Base-by-base conservation (phyloP, 2,329 filamentous ascomycete species). In the Fusarium neocosmosporiellum region DNA sequence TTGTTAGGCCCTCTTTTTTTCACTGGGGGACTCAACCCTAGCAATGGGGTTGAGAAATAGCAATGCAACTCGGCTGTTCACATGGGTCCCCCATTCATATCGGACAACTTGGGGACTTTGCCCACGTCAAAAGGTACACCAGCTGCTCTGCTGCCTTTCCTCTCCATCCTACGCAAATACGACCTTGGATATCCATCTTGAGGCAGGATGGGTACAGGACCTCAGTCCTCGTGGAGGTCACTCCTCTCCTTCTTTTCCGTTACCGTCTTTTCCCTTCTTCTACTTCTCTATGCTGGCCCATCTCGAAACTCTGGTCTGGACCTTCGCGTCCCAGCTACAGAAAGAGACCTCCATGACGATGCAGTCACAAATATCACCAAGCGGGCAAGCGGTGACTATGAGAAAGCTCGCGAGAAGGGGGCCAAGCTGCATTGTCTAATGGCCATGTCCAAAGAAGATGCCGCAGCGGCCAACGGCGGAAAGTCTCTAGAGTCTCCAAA, bases 301-400 rank as follows among this genome's bases (percentile, higher is more conserved):
- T 59, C 46, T 11, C 43, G 24, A 18, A 59, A 36, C n/a, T 58
- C 29, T 24, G 6, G 29, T 29, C 29, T 48, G 36, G 54, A 60
- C 5, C 20, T 29, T 20, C 7, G 8, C 5, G 43, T n/a, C 36
- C 27, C 22, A 37, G 13, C 20, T n/a, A 46, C 63, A 60, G 34
- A 65, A 9, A 16, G 55, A 22, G 27, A 27, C 46, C 27, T 39
- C 10, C 36, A 39, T 39, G 36, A 39, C 18, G 18, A 60, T 55
- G 48, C 31, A 29, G n/a, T 36, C 34, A 16, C n/a, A 10, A 63
- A 43, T 53, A 54, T 63, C 14, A 55, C 59, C 53, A 63, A 64
- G 43, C 59, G 65, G 29, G 36, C n/a, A 46, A 46, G 16, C 3
- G 39, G 8, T 22, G 7, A 16, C 3, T 67, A 63, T 29, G 29